Percentiles rank a stretch among this genome's conserved stretches.
Conservation (phyloP, 2,329 filamentous ascomycete species). For the Cordyceps cateniannulata region DNA sequence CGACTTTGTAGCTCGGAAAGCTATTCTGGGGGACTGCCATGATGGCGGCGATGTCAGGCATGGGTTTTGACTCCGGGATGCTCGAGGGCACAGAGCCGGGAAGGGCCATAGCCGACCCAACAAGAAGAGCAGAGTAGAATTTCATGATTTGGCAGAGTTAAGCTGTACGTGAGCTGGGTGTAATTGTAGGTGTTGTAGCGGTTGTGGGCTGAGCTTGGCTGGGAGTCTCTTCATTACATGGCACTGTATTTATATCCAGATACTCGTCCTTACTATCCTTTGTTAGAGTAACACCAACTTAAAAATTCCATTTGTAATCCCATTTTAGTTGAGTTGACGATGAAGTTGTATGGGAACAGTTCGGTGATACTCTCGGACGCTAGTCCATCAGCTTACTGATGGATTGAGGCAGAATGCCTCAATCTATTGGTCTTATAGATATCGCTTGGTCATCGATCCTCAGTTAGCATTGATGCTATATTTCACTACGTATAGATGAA, state of each 20-base stretch:
- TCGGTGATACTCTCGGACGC: background rate
- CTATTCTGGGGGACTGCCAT: conserved; percentile 3
- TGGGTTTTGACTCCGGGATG: background rate
- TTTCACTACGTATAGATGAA: background rate
- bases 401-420: no score
- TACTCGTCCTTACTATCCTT: background rate
- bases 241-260: background rate
- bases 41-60: conserved; percentile 8
- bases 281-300: background rate
- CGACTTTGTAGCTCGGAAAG: conserved; percentile 8
- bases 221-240: background rate
- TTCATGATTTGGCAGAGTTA: background rate
- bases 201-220: background rate
- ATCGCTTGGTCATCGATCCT: no score
- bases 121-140: background rate
- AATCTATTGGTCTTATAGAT: no score
- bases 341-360: background rate
- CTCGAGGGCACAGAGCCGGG: background rate
- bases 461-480: no score
- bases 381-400: background rate
- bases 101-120: background rate
- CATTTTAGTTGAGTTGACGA: background rate
- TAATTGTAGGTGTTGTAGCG: background rate
- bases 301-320: background rate
- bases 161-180: background rate